Evolutionary conservation across 2,329 filamentous ascomycete genomes (phyloP).

Genomic region (Neofusicoccum parvum): DNA sequence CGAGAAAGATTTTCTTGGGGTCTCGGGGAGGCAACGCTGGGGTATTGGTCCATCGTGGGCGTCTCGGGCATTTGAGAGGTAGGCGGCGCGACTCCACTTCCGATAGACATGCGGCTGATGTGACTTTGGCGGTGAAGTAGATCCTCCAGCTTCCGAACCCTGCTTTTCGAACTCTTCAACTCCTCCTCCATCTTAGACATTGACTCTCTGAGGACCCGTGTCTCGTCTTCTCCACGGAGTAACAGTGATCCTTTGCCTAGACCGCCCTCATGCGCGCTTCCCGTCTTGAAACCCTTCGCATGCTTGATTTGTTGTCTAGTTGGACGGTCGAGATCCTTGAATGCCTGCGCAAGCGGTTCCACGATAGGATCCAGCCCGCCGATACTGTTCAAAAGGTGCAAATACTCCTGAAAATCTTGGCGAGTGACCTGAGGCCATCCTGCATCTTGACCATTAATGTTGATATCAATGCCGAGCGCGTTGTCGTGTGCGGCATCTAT

Average conservation of each 20-base stretch:
- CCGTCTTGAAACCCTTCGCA: slow-evolving; percentile 93
- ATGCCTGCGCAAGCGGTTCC: slow-evolving; percentile 72
- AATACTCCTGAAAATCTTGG: slow-evolving; percentile 74
- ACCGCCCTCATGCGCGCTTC: slow-evolving; percentile 87
- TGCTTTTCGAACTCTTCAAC: slow-evolving; percentile 88
- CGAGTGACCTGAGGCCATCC: slow-evolving; percentile 78
- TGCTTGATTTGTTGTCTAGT: slow-evolving; percentile 85
- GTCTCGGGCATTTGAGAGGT: slow-evolving; percentile 38
- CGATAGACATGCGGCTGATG: slow-evolving; percentile 55
- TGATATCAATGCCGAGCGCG: slow-evolving; percentile 80
- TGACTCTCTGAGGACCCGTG: slow-evolving; percentile 53
- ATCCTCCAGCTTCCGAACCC: slow-evolving; percentile 88
- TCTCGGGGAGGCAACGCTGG: slow-evolving; percentile 33
- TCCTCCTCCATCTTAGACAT: slow-evolving; percentile 61
- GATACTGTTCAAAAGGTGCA: slow-evolving; percentile 65
- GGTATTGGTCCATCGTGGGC: slow-evolving; percentile 40
- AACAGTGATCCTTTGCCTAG: slow-evolving; percentile 85
- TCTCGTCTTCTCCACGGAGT: slow-evolving; percentile 83
- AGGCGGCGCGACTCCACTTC: slow-evolving; percentile 46
- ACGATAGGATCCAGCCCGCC: slow-evolving; percentile 67
- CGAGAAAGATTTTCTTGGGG: slow-evolving; percentile 53
- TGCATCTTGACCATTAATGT: slow-evolving; percentile 75
- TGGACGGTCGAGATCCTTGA: slow-evolving; percentile 77
- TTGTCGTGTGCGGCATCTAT: slow-evolving; percentile 67
- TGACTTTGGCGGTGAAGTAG: slow-evolving; percentile 81